Conservation (phyloP, 1,284 basidiomycete genomes). For the Ganoderma meredithae region DNA sequence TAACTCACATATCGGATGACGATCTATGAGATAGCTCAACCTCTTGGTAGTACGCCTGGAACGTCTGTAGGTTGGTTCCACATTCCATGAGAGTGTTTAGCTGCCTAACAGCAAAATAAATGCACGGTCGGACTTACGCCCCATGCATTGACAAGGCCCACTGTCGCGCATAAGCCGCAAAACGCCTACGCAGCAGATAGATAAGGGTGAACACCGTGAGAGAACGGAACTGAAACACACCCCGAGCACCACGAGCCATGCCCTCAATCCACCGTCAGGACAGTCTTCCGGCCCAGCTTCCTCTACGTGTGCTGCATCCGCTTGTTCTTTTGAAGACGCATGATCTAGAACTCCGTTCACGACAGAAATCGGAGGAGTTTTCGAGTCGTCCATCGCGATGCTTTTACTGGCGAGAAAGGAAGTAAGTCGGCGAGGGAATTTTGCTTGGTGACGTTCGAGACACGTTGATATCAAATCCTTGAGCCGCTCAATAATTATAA, state of each 20-base stretch:
- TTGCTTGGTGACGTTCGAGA: neutral
- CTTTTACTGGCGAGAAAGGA: neutral
- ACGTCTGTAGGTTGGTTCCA: neutral
- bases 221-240: neutral
- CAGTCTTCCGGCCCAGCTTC: neutral
- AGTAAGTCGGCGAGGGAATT: neutral
- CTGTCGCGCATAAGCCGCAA: neutral
- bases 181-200: neutral
- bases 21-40: neutral
- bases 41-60: constrained; percentile 7
- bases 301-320: neutral
- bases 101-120: neutral
- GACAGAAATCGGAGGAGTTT: neutral
- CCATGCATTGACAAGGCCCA: neutral
- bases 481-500: neutral
- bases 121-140: neutral
- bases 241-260: constrained; percentile 1
- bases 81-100: neutral
- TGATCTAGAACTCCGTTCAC: neutral
- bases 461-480: neutral
- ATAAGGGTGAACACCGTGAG: neutral
- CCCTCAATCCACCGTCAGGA: neutral
- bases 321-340: neutral
- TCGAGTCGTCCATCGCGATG: neutral
- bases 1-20: constrained; percentile 1